phyloP scores from a whole-genome alignment of 805 yeast species.

The Kazachstania taianensis region DNA sequence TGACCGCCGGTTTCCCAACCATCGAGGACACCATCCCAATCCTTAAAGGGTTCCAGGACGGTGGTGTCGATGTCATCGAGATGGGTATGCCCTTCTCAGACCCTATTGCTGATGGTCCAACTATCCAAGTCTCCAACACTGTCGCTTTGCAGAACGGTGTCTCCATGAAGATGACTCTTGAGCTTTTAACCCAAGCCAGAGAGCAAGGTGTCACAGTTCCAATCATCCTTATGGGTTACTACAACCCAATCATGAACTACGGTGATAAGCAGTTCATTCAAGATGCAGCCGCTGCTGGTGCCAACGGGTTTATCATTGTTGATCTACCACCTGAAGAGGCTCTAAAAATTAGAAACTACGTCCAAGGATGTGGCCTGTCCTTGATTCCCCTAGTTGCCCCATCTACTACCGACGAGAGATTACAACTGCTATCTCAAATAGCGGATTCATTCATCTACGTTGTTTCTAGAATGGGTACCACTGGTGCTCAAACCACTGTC shows the following conservation, averaged over 20 bases:
- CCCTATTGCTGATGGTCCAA: slow-evolving; percentile 98
- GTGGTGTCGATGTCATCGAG: slow-evolving; percentile 93
- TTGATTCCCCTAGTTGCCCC: slow-evolving; percentile 96
- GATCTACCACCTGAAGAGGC: slow-evolving; percentile 99
- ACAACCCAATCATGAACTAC: slow-evolving; percentile 81
- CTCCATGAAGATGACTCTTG: slow-evolving; percentile 58
- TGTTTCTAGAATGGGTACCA: slow-evolving; percentile 95
- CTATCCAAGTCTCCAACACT: slow-evolving; percentile 82
- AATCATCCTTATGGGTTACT: slow-evolving; percentile 91
- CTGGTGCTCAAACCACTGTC: slow-evolving; percentile 67
- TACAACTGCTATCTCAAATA: slow-evolving; percentile 64
- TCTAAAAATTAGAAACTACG: slow-evolving; percentile 64
- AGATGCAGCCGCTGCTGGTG: slow-evolving; percentile 82
- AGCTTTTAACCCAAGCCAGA: slow-evolving; percentile 68
- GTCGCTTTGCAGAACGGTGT: slow-evolving; percentile 78
- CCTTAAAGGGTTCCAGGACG: slow-evolving; percentile 79
- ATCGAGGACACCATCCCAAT: slow-evolving; percentile 81
- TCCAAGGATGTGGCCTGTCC: slow-evolving; percentile 59
- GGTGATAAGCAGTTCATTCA: slow-evolving; percentile 78
- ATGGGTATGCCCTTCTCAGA: slow-evolving; percentile 95
- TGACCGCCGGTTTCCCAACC: slow-evolving; percentile 92
- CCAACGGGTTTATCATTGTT: slow-evolving; percentile 87
- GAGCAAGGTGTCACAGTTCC: slow-evolving; percentile 79
- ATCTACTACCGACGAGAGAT: slow-evolving; percentile 84
- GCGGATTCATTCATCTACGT: slow-evolving; percentile 96